Percentiles rank a stretch among this genome's conserved stretches.
Conservation (phyloP, 441 rosid species). For the Hypseocharis bilobata region DNA sequence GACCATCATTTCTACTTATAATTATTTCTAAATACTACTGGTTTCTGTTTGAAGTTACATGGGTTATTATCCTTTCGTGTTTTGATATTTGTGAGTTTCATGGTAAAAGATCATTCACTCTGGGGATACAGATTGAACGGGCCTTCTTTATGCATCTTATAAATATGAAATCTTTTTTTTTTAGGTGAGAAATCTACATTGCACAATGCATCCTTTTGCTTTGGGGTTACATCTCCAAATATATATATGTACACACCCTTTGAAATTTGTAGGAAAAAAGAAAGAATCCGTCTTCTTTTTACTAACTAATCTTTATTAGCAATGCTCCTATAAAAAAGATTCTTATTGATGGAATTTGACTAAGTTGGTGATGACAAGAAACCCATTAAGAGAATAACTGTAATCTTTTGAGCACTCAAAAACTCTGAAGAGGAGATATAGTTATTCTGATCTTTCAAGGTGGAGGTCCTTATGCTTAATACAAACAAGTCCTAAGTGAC, state of each 20-base stretch:
- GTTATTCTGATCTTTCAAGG: constrained; percentile 18
- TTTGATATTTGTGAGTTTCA: too few relatives aligned
- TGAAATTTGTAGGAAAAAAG: not conserved
- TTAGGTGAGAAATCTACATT: too few relatives aligned
- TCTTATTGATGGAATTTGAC: constrained; percentile 23
- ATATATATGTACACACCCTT: not conserved
- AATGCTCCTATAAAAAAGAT: constrained; percentile 3
- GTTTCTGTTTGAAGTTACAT: too few relatives aligned
- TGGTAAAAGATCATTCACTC: too few relatives aligned
- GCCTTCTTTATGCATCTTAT: too few relatives aligned
- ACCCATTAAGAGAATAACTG: constrained; percentile 16
- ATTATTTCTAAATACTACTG: too few relatives aligned
- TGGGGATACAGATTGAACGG: too few relatives aligned
- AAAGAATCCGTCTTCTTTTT: too few relatives aligned
- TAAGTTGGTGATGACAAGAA: constrained; percentile 34
- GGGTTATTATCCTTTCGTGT: too few relatives aligned
- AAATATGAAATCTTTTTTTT: too few relatives aligned
- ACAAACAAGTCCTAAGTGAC: constrained; percentile 5
- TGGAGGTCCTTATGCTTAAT: constrained; percentile 16
- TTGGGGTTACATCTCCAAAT: not conserved
- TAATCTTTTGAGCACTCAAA: constrained; percentile 15
- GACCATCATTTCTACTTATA: too few relatives aligned
- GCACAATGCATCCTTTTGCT: not conserved
- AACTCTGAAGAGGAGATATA: constrained; percentile 6
- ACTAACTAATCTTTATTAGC: not conserved